These are phyloP conservation scores for Russula sp. DNA, from an alignment of 768 basidiomycete species.

Conservation along the genomic window DNA sequence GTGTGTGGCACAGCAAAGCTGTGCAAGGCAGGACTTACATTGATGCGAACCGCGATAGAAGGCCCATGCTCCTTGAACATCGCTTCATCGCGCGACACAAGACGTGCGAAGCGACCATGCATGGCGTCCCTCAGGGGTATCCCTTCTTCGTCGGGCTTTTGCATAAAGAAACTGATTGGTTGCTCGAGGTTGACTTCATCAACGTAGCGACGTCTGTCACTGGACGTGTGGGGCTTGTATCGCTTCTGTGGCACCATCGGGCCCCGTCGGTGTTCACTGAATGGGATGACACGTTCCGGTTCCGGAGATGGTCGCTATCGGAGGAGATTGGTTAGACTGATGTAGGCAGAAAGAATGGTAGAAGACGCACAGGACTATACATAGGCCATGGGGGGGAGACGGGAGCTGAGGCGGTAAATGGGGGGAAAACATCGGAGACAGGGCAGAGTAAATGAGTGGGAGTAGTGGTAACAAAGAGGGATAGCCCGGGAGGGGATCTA, in stretches of 20 bases:
- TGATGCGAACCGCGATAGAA: no score
- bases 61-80: slow-evolving; percentile 71
- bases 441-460: neutral
- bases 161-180: no score
- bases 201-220: no score
- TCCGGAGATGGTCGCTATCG: slow-evolving; percentile 6
- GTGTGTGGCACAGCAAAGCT: slow-evolving; percentile 8
- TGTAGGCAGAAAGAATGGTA: neutral
- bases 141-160: no score
- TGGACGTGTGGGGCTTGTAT: no score
- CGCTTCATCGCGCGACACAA: slow-evolving; percentile 50
- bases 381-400: slow-evolving; percentile 11
- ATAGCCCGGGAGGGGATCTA: no score
- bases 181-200: no score
- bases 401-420: neutral
- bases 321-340: neutral
- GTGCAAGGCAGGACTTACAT: slow-evolving; percentile 27
- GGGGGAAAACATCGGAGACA: neutral
- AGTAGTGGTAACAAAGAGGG: no score
- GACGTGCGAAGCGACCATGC: slow-evolving; percentile 45
- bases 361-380: neutral
- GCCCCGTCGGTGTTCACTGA: no score
- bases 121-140: no score
- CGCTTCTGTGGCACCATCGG: no score
- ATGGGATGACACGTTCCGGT: slow-evolving; percentile 13